These are phyloP conservation scores for Botryotinia calthae DNA, from an alignment of 2,329 filamentous ascomycete genomes.

Conservation along the genomic window DNA sequence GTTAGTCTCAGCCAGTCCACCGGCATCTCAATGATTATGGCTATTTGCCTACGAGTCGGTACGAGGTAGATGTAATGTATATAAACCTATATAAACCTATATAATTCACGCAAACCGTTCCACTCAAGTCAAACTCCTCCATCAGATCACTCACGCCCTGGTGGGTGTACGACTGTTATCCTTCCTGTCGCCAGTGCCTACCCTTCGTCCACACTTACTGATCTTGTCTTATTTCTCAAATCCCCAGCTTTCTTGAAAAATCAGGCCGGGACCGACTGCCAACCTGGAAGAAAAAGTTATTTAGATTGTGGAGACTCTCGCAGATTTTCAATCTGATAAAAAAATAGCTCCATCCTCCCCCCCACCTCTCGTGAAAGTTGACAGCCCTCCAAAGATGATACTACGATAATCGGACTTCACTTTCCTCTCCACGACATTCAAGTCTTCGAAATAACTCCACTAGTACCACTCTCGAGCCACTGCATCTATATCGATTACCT, in stretches of 20 bases:
- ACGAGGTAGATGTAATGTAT: neutral
- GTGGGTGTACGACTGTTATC: neutral
- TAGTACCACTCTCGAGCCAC: neutral
- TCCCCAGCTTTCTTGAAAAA: neutral
- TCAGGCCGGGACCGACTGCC: neutral
- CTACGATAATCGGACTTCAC: constrained; percentile 1
- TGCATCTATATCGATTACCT: neutral
- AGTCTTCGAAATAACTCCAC: neutral
- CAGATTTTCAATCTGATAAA: constrained; percentile 18
- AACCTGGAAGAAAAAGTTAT: neutral
- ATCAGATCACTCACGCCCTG: neutral
- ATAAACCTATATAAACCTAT: neutral
- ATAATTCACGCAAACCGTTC: neutral
- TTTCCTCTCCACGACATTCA: neutral
- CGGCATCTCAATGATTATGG: neutral
- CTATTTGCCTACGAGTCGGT: neutral
- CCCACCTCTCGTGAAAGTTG: neutral
- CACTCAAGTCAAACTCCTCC: neutral
- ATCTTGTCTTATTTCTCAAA: neutral
- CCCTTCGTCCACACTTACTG: no score
- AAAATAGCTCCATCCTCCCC: constrained; percentile 5
- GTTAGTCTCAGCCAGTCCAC: neutral
- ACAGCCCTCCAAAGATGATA: constrained; percentile 3
- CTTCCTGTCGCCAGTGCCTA: neutral
- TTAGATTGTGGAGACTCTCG: constrained; percentile 2